A percentile compares a stretch with the other conserved stretches of the same genome.
phyloP scores from a whole-genome alignment of 495 filamentous ascomycete genomes.

The Chlorociboria aeruginascens region DNA sequence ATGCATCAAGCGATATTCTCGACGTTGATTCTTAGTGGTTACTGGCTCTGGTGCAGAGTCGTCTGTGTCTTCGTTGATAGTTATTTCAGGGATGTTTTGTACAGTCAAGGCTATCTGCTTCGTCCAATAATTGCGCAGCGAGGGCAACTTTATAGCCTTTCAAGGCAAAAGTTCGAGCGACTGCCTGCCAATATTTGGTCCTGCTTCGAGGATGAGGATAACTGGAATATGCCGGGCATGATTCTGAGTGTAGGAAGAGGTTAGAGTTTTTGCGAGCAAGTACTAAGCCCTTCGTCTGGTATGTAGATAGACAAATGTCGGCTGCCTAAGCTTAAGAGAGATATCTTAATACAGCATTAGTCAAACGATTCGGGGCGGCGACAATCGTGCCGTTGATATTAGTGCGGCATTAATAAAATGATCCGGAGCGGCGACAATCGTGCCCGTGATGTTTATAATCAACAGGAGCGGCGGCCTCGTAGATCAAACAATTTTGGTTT shows the following conservation, averaged over 20 bases:
- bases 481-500: too few relatives aligned
- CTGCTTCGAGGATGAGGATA: slow-evolving; percentile 32
- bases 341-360: not conserved
- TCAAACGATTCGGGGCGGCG: not conserved
- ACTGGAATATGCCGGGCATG: slow-evolving; percentile 21
- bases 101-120: slow-evolving; percentile 23
- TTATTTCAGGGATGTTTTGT: too few relatives aligned
- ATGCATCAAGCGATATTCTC: too few relatives aligned
- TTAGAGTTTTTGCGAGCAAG: not conserved
- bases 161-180: slow-evolving; percentile 26
- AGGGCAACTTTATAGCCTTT: slow-evolving; percentile 34
- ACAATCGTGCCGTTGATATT: too few relatives aligned
- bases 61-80: too few relatives aligned
- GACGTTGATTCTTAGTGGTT: too few relatives aligned
- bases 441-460: too few relatives aligned
- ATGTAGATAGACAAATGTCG: not conserved
- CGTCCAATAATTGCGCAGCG: slow-evolving; percentile 22
- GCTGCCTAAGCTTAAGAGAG: not conserved
- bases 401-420: not conserved
- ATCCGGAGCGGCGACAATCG: not conserved
- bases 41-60: too few relatives aligned
- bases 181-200: slow-evolving; percentile 27
- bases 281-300: not conserved
- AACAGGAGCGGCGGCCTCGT: too few relatives aligned
- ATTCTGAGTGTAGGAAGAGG: not conserved